Base-by-base conservation (phyloP, 176 grass and related monocot genomes). In the Alloteropsis semialata region DNA sequence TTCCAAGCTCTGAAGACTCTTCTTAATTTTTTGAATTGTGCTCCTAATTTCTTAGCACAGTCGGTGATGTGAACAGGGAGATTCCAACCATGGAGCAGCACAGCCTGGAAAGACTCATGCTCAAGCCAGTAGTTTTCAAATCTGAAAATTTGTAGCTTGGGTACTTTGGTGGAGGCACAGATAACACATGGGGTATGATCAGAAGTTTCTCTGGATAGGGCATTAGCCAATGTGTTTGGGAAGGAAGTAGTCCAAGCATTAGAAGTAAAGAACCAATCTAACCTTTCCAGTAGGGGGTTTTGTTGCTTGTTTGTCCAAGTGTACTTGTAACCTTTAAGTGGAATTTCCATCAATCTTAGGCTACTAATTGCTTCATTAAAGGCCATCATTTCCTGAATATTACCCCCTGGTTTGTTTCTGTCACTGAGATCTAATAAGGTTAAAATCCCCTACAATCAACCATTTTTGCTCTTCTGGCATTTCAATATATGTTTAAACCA, bases 21-120 rank as follows among this genome's bases (percentile, higher is more conserved):
- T 27, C 55, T 58, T 0, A 58, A n/a, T 0, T 24, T 25, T 3
- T 58, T 27, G 1, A 58, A 58, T 3, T 58, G 24, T 58, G 21
- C n/a, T n/a, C n/a, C n/a, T n/a, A n/a, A n/a, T n/a, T n/a, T n/a
- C n/a, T n/a, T n/a, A n/a, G n/a, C n/a, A n/a, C n/a, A n/a, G n/a
- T n/a, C 55, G 3, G n/a, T 58, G 7, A 58, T 58, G 3, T 0
- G 1, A 0, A 11, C 8, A 18, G 5, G 17, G 0, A 3, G 0
- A 5, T 25, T 58, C 55, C 55, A 58, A 3, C n/a, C 3, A 25
- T 9, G n/a, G 0, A 8, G 6, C 5, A 27, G n/a, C n/a, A 25
- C 7, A 0, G 7, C 2, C 8, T 25, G 8, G 22, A 25, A 27
- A n/a, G n/a, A n/a, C n/a, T n/a, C n/a, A n/a, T n/a, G n/a, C n/a